phyloP scores from a whole-genome alignment of 2,329 filamentous ascomycete species.

The Akanthomyces dipterigenus region DNA sequence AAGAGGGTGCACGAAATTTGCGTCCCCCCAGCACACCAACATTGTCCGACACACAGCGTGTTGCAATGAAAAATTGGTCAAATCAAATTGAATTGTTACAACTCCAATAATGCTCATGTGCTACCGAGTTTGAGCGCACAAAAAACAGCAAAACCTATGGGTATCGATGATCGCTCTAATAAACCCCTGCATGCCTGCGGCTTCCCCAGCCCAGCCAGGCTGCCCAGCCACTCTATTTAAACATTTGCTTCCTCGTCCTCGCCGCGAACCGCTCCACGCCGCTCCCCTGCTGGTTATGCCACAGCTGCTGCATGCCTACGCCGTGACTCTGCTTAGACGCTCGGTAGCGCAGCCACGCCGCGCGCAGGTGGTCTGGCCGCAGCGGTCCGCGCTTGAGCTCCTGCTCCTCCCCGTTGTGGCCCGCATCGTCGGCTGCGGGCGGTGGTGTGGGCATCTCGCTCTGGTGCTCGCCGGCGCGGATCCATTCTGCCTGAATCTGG shows the following conservation, averaged over 20 bases:
- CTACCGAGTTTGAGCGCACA: background rate
- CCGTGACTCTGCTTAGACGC: constrained; percentile 55
- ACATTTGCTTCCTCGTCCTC: constrained; percentile 45
- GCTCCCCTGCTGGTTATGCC: constrained; percentile 53
- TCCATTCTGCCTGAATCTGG: constrained; percentile 65
- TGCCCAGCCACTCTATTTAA: constrained; percentile 30
- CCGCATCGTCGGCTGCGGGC: constrained; percentile 17
- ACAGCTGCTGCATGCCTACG: constrained; percentile 52
- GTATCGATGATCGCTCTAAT: background rate
- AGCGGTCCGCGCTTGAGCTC: constrained; percentile 47
- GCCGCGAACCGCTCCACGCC: constrained; percentile 54
- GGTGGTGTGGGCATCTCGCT: constrained; percentile 42
- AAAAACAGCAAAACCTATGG: background rate
- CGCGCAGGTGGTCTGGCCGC: constrained; percentile 66
- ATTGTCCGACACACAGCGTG: background rate
- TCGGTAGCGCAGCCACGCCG: constrained; percentile 65
- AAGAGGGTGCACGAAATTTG: background rate
- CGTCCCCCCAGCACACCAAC: background rate
- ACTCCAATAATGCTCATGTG: background rate
- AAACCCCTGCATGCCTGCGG: background rate
- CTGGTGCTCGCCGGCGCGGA: constrained; percentile 52
- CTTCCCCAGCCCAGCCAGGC: background rate
- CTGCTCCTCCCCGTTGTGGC: constrained; percentile 14
- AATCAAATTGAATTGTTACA: background rate
- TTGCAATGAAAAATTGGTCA: background rate